phyloP scores from a whole-genome alignment of 305 asterid species.

The Solanum hybrid region DNA sequence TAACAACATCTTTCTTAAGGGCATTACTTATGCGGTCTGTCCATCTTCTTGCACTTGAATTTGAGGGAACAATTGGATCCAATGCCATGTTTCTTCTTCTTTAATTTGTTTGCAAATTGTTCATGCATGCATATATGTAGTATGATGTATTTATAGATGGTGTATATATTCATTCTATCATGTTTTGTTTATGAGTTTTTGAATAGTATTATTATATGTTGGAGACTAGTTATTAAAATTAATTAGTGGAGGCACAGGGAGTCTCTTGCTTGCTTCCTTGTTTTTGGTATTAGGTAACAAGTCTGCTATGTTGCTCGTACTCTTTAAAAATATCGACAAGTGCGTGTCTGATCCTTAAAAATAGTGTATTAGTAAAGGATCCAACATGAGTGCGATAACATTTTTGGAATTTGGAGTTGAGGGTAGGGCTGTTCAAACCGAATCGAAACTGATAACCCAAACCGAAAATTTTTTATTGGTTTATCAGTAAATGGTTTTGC shows the following conservation, averaged over 20 bases:
- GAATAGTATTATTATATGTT: background rate
- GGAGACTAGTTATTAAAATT: background rate
- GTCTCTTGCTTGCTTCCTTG: background rate
- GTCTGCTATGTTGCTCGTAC: background rate
- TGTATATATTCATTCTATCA: background rate
- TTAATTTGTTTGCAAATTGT: background rate
- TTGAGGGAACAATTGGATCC: constrained; percentile 3
- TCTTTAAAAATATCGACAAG: no score
- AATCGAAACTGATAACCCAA: no score
- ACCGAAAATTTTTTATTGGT: no score
- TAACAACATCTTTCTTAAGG: constrained; percentile 16
- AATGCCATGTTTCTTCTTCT: background rate
- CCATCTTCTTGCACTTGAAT: constrained; percentile 30
- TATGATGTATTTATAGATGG: background rate
- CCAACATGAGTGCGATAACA: background rate
- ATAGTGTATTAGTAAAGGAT: background rate
- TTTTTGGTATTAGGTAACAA: no score
- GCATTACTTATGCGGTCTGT: constrained; percentile 24
- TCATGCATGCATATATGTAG: background rate
- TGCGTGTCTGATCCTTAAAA: no score
- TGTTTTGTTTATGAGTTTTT: background rate
- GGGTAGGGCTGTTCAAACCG: no score
- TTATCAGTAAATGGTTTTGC: no score
- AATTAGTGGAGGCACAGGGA: background rate
- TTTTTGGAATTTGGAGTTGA: no score